Evolutionary conservation across 306 rosid genomes (phyloP), one percentile per base, ranked within the genome.

Genomic region (Acmispon strigosus): DNA sequence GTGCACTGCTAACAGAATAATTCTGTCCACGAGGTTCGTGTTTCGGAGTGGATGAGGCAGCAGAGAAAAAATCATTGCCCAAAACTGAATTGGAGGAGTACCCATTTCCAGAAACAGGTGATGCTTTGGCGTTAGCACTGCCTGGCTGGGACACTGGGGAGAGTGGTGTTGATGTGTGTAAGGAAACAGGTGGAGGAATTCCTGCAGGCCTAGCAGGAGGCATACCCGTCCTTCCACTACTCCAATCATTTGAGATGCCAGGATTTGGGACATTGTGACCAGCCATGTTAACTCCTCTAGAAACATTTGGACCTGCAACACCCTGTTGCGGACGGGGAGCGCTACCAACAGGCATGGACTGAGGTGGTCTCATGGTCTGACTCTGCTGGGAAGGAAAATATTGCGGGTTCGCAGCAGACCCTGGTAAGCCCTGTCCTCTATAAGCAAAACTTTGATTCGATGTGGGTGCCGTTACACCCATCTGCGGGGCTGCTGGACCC

Each of bases 91-190:
- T 77, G 18, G 96, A 66, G 37, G 92, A 16, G 80, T 83, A 66
- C 27, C 97, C 97, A 80, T 94, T 94, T 70, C 96, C 97, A 71
- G 98, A 80, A 75, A 77, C 84, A 78, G 72, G 44, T 58, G 67
- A 67, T 47, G 89, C 57, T 81, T 63, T 93, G 51, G 77, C 14
- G 83, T 71, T 84, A 57, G 58, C 68, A 73, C 74, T 68, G 52
- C 86, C 59, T 27, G 90, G 74, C 81, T 79, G 90, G 66, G 88
- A 75, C 78, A 82, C 44, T 7, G 84, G 29, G 51, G 92, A 77
- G 68, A 83, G 78, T 24, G 79, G 16, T 32, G 76, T 44, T 6
- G 78, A 22, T 4, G 86, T 66, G 8, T 82, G 56, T 47, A 79
- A 82, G 70, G 82, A 75, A 81, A 60, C 15, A 12, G 96, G 67